phyloP scores from a whole-genome alignment of 1,284 basidiomycete genomes.

The Takashimella koratensis region DNA sequence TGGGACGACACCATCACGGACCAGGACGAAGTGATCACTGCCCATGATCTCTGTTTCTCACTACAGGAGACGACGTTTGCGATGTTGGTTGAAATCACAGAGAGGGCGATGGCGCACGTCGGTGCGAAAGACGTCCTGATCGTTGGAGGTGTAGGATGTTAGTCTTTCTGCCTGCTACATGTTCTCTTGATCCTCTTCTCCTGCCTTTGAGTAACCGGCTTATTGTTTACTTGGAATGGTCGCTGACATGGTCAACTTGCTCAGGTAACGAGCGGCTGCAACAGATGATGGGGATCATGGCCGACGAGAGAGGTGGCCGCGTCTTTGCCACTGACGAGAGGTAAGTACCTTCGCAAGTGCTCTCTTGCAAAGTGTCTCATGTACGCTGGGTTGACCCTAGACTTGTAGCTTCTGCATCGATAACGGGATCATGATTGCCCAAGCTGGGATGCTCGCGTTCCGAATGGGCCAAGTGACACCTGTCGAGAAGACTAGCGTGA shows the following conservation, averaged over 20 bases:
- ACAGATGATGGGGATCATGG: constrained; percentile 99
- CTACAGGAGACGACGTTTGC: constrained; percentile 96
- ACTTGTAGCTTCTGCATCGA: constrained; percentile 99
- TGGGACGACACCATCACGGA: constrained; percentile 38
- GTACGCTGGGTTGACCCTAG: background rate
- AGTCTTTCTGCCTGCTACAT: constrained; percentile 53
- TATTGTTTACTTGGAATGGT: too few relatives aligned
- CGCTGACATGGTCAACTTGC: too few relatives aligned
- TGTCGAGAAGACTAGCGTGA: constrained; percentile 75
- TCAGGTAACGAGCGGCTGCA: constrained; percentile 86
- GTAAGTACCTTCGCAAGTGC: constrained; percentile 56
- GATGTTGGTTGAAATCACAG: constrained; percentile 99
- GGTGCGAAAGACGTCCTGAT: constrained; percentile 94
- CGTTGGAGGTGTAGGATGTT: constrained; percentile 97
- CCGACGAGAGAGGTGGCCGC: constrained; percentile 76
- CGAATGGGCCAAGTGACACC: constrained; percentile 87
- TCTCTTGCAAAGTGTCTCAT: background rate
- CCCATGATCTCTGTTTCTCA: constrained; percentile 93
- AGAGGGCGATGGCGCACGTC: constrained; percentile 98
- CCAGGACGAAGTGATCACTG: constrained; percentile 70
- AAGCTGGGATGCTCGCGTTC: constrained; percentile 87
- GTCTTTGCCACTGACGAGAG: constrained; percentile 97
- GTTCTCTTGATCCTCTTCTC: too few relatives aligned
- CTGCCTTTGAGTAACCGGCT: too few relatives aligned
- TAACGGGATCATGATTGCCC: constrained; percentile 99